A percentile compares a stretch with the other conserved stretches of the same genome.
These are phyloP conservation scores for Solanum arcanum DNA, from an alignment of 257 asterid genomes.

Conservation along the genomic window DNA sequence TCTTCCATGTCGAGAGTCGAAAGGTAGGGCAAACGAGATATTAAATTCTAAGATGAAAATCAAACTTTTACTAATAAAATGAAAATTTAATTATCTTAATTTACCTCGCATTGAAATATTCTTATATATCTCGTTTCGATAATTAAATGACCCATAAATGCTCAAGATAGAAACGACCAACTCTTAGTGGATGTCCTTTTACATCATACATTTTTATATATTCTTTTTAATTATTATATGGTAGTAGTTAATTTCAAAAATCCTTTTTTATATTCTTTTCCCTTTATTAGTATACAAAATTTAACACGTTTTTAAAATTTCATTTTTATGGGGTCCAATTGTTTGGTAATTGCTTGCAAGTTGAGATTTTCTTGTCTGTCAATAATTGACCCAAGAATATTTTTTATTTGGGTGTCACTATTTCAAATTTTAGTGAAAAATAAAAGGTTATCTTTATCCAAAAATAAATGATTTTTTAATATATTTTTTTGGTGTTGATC, in stretches of 20 bases:
- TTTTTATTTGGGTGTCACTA: neutral
- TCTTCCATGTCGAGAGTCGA: too few species aligned
- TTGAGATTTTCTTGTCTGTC: neutral
- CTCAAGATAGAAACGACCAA: neutral
- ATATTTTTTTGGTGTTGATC: neutral
- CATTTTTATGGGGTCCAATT: neutral
- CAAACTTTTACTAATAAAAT: rapidly evolving
- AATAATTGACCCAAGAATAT: neutral
- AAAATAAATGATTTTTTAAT: too few species aligned
- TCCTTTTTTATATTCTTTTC: neutral
- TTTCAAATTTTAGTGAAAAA: neutral
- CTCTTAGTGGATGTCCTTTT: neutral
- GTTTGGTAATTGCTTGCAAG: neutral
- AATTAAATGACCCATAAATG: neutral
- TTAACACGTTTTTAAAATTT: neutral
- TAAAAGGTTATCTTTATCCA: neutral
- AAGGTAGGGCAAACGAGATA: neutral
- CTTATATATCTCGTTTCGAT: neutral
- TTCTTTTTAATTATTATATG: neutral
- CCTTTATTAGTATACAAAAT: neutral
- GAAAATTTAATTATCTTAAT: neutral
- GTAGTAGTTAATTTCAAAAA: neutral
- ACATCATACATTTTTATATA: neutral
- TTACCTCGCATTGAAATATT: neutral
- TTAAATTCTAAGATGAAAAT: too few species aligned